Conservation (phyloP, 345 rosid genomes). For the Pseudoturritis turrita region DNA sequence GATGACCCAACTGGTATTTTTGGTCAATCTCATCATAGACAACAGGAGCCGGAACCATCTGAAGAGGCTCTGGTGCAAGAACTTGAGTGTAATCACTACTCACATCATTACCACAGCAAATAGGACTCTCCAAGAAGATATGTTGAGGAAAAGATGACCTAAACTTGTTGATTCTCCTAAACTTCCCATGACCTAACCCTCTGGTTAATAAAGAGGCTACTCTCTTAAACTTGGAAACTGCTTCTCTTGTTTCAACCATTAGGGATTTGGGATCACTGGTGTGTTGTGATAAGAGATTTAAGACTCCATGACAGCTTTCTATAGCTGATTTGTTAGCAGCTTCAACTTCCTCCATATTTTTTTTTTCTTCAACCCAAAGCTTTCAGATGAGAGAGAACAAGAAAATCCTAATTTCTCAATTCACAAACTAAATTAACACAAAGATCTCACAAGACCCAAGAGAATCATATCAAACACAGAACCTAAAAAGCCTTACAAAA, state of each 20-base stretch:
- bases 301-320: conserved; percentile 51
- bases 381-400: conserved; percentile 3
- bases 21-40: conserved; percentile 24
- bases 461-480: conserved; percentile 1
- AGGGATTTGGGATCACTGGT: conserved; percentile 42
- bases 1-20: conserved; percentile 27
- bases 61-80: conserved; percentile 65
- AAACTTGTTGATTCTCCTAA: conserved; percentile 44
- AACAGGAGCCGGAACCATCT: conserved; percentile 41
- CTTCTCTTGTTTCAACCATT: conserved; percentile 45
- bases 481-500: neutral
- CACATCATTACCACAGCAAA: conserved; percentile 9
- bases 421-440: conserved; percentile 9
- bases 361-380: neutral
- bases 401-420: neutral
- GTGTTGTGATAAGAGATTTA: conserved; percentile 44
- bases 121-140: conserved; percentile 55
- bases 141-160: conserved; percentile 51
- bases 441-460: neutral
- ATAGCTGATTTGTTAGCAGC: conserved; percentile 50
- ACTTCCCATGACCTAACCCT: conserved; percentile 45
- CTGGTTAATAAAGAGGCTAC: conserved; percentile 51
- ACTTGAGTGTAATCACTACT: conserved; percentile 28
- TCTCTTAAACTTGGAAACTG: conserved; percentile 51
- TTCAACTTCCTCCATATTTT: conserved; percentile 49